Evolutionary conservation across 1,139 yeast species (phyloP).

Genomic region (Candida sanyaensis): DNA sequence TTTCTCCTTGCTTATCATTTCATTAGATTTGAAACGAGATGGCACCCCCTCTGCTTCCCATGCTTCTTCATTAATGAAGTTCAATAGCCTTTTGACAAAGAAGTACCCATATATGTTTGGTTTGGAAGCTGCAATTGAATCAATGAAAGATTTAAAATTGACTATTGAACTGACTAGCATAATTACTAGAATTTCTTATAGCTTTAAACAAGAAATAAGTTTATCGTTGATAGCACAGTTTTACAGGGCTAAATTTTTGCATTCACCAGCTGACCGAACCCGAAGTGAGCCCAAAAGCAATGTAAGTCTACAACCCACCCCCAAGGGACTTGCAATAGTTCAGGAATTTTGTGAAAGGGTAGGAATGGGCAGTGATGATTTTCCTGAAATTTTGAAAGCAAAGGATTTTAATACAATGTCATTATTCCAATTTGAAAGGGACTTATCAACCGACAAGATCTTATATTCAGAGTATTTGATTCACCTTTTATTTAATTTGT

Average conservation of each 20-base stretch:
- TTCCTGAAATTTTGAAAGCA: constrained; percentile 53
- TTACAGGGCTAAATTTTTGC: constrained; percentile 68
- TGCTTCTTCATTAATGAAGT: constrained; percentile 8
- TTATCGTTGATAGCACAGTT: constrained; percentile 52
- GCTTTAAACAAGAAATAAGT: constrained; percentile 57
- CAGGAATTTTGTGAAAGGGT: constrained; percentile 57
- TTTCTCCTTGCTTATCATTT: constrained; percentile 52
- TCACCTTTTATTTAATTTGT: constrained; percentile 59
- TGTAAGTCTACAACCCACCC: constrained; percentile 75
- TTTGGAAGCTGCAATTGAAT: constrained; percentile 49
- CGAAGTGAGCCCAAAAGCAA: constrained; percentile 43
- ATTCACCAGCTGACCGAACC: constrained; percentile 77
- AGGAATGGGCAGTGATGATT: constrained; percentile 45
- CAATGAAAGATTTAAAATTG: constrained; percentile 52
- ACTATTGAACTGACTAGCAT: constrained; percentile 51
- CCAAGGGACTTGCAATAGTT: constrained; percentile 81
- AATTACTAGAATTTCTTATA: constrained; percentile 60
- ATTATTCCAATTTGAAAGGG: constrained; percentile 68
- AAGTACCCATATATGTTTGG: constrained; percentile 56
- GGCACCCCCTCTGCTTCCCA: not conserved
- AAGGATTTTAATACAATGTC: constrained; percentile 67
- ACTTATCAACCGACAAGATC: constrained; percentile 59
- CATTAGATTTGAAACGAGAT: constrained; percentile 41
- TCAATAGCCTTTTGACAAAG: constrained; percentile 18
- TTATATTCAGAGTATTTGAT: constrained; percentile 65